A percentile compares a stretch with the other conserved stretches of the same genome.
These are phyloP conservation scores for Sedum album DNA, from an alignment of 164 flowering plant genomes.

Conservation along the genomic window DNA sequence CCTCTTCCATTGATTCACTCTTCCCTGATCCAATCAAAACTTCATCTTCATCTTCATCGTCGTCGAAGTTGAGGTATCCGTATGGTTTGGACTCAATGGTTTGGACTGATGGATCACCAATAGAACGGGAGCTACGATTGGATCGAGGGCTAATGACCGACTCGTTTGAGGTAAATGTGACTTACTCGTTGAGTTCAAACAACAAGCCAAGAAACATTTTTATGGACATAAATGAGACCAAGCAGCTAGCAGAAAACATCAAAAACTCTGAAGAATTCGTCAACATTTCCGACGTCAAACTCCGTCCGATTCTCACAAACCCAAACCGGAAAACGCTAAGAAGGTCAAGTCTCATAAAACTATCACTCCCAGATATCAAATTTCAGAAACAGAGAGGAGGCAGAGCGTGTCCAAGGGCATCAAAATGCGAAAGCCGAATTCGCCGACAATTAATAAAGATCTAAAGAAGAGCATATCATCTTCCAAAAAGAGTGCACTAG, in stretches of 20 bases:
- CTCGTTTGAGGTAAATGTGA: slow-evolving; percentile 17
- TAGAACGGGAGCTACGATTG: slow-evolving; percentile 14
- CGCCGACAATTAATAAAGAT: too few relatives aligned
- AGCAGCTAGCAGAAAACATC: slow-evolving; percentile 11
- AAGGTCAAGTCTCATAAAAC: too few relatives aligned
- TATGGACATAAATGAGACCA: slow-evolving; percentile 3
- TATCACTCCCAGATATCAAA: too few relatives aligned
- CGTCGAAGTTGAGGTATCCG: slow-evolving; percentile 13
- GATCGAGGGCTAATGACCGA: slow-evolving; percentile 16
- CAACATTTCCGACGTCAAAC: slow-evolving; percentile 19
- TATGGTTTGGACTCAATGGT: slow-evolving; percentile 13
- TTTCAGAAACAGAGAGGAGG: too few relatives aligned
- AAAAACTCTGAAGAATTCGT: slow-evolving; percentile 13
- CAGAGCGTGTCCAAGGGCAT: too few relatives aligned
- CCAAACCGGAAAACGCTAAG: slow-evolving; percentile 5
- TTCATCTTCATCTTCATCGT: slow-evolving; percentile 1
- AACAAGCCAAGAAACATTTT: not conserved
- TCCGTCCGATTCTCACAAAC: slow-evolving; percentile 40
- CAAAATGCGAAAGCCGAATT: too few relatives aligned
- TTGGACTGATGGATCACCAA: slow-evolving; percentile 9
- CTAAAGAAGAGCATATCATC: slow-evolving; percentile 24
- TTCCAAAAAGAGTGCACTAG: slow-evolving; percentile 22
- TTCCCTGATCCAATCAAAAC: slow-evolving; percentile 18
- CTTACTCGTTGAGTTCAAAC: slow-evolving; percentile 15
- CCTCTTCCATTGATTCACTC: slow-evolving; percentile 18